Base-by-base conservation (phyloP, 305 asterid genomes). In the Ruellia speciosa region DNA sequence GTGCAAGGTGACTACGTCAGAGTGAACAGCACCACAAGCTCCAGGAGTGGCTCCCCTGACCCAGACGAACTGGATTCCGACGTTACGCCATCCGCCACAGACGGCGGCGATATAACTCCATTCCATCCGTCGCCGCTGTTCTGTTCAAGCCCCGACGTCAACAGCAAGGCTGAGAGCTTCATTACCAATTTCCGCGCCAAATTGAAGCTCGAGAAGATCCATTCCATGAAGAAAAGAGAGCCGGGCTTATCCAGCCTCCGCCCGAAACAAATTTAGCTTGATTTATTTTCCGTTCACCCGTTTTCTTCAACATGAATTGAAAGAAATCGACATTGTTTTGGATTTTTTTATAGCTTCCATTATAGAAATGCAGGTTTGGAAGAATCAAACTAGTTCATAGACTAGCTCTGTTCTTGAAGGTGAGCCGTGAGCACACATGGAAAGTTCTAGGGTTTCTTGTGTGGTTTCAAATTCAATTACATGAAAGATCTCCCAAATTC, bases 111-210 rank as follows among this genome's bases (percentile, higher is more conserved):
- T 12, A 56, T 46, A 34, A 51, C 75, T 53, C 54, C 73, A 50
- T 70, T 74, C 15, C 84, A 77, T 1, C 75, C 79, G 20, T 73
- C 90, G 59, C 80, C 90, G 49, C 58, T 75, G 75, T 84, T 75
- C 73, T 84, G 87, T 50, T 71, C 83, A 13, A 89, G 95, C 75
- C 97, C 95, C 16, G 95, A 86, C 67, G 95, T 90, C 47, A 54
- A 90, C 70, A 67, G 86, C 7, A 84, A 90, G 66, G 96, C 96
- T 8, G 97, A 86, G 66, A 82, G 77, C 68, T 81, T 81, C 70
- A 81, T 77, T 33, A 75, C 78, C 9, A 81, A 62, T 70, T 81
- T 81, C 57, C 76, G 87, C 80, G 84, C 84, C 50, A 81, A 77
- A 52, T 62, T 81, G 77, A 81, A 81, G 70, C 80, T 75, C 12